Evolutionary conservation across 495 filamentous ascomycete genomes (phyloP).

Genomic region (Xylaria venustula): DNA sequence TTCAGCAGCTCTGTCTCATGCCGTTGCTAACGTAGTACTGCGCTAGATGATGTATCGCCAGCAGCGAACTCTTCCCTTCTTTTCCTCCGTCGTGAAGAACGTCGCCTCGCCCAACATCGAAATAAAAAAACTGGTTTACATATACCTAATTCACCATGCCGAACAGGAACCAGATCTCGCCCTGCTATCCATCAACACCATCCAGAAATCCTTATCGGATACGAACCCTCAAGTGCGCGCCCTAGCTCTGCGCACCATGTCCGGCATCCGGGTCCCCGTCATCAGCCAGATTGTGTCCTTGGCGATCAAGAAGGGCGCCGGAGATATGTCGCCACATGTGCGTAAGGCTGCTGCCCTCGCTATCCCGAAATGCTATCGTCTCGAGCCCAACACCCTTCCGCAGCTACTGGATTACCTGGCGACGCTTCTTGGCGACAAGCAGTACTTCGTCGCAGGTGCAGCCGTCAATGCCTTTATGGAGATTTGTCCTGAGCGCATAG

Average conservation of each 20-base stretch:
- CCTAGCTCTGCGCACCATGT: conserved; percentile 91
- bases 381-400: conserved; percentile 82
- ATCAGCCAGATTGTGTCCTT: conserved; percentile 98
- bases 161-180: conserved; percentile 94
- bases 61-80: conserved; percentile 79
- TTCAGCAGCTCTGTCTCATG: not conserved
- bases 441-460: conserved; percentile 92
- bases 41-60: conserved; percentile 87
- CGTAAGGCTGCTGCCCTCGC: conserved; percentile 89
- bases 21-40: conserved; percentile 4
- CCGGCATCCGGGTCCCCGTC: conserved; percentile 92
- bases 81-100: conserved; percentile 95
- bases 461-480: conserved; percentile 88
- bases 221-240: conserved; percentile 85
- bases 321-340: conserved; percentile 92
- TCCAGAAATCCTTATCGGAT: conserved; percentile 94
- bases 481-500: conserved; percentile 80
- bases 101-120: conserved; percentile 87
- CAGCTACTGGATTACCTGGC: conserved; percentile 79
- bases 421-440: conserved; percentile 78
- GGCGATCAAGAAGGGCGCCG: conserved; percentile 86
- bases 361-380: conserved; percentile 95
- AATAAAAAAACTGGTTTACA: conserved; percentile 97
- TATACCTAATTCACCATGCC: conserved; percentile 93
- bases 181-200: conserved; percentile 94